phyloP scores from a whole-genome alignment of 768 basidiomycete genomes.

The Boletellus emodensis region DNA sequence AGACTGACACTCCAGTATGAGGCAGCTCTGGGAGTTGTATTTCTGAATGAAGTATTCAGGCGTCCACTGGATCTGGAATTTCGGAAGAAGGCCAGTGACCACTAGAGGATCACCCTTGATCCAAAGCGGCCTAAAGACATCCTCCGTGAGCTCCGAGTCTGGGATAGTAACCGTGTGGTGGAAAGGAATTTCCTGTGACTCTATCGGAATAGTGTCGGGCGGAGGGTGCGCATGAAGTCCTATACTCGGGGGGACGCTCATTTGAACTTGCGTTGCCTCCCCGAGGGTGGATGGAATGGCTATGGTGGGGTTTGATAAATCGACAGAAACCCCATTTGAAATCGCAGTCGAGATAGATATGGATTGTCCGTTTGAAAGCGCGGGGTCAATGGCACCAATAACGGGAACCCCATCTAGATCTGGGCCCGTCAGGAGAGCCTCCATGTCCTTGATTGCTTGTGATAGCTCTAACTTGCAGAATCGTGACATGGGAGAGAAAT shows the following conservation, averaged over 20 bases:
- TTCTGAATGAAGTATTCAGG: constrained; percentile 76
- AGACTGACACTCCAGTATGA: constrained; percentile 80
- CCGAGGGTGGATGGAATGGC: constrained; percentile 2
- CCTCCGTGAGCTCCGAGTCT: constrained; percentile 49
- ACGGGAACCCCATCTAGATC: constrained; percentile 25
- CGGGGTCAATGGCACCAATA: constrained; percentile 28
- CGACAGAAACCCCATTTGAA: constrained; percentile 13
- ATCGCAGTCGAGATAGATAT: background rate
- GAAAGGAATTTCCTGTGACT: constrained; percentile 38
- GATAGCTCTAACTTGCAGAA: constrained; percentile 64
- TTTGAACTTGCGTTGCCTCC: constrained; percentile 6
- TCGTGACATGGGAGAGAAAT: constrained; percentile 79
- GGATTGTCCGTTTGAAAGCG: constrained; percentile 19
- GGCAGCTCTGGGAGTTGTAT: constrained; percentile 59
- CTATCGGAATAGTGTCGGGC: constrained; percentile 5
- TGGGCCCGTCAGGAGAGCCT: constrained; percentile 40
- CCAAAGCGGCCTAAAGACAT: constrained; percentile 71
- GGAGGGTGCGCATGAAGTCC: constrained; percentile 5
- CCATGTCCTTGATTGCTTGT: constrained; percentile 67
- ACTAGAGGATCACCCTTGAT: constrained; percentile 69
- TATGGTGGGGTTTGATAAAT: constrained; percentile 2
- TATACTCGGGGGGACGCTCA: constrained; percentile 1
- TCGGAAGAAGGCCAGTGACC: constrained; percentile 59
- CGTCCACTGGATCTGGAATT: constrained; percentile 72
- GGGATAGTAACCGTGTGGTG: constrained; percentile 45